Conservation (phyloP, 2,329 filamentous ascomycete species). For the Fusarium goolgardi region DNA sequence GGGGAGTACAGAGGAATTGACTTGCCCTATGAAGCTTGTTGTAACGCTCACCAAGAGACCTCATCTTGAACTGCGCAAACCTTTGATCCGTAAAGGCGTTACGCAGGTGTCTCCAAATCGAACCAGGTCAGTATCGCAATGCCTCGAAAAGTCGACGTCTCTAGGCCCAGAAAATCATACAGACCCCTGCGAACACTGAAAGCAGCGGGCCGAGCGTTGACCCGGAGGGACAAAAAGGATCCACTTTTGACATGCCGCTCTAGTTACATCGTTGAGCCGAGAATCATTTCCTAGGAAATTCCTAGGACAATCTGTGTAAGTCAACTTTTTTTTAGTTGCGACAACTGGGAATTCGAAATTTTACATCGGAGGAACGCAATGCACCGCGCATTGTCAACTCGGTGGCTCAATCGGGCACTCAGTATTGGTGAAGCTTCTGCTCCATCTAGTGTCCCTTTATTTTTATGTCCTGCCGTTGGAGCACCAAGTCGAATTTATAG, state of each 20-base stretch:
- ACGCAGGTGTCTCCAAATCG: conserved; percentile 29
- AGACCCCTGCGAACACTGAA: conserved; percentile 40
- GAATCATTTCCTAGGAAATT: conserved; percentile 41
- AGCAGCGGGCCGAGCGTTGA: conserved; percentile 46
- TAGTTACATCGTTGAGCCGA: conserved; percentile 2
- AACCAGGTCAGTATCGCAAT: conserved; percentile 33
- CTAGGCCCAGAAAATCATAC: conserved; percentile 45
- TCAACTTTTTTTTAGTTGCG: conserved; percentile 19
- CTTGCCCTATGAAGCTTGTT: conserved; percentile 78
- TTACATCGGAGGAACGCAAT: conserved; percentile 47
- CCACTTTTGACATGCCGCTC: conserved; percentile 23
- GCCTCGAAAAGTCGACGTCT: conserved; percentile 46
- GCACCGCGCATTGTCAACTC: conserved; percentile 58
- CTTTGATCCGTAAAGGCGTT: conserved; percentile 35
- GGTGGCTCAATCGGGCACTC: conserved; percentile 58
- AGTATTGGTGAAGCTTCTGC: conserved; percentile 55
- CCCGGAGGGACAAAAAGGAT: conserved; percentile 39
- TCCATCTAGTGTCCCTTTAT: conserved; percentile 58
- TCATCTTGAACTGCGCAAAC: conserved; percentile 49
- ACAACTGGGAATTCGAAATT: conserved; percentile 13
- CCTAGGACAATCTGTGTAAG: conserved; percentile 39
- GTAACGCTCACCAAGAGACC: conserved; percentile 73
- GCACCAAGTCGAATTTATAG: conserved; percentile 32
- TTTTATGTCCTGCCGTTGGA: conserved; percentile 60
- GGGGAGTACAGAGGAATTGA: conserved; percentile 37